A percentile compares a stretch with the other conserved stretches of the same genome.
These are phyloP conservation scores for Dactylorhiza incarnata DNA, from an alignment of 106 monocot genomes.

Conservation along the genomic window DNA sequence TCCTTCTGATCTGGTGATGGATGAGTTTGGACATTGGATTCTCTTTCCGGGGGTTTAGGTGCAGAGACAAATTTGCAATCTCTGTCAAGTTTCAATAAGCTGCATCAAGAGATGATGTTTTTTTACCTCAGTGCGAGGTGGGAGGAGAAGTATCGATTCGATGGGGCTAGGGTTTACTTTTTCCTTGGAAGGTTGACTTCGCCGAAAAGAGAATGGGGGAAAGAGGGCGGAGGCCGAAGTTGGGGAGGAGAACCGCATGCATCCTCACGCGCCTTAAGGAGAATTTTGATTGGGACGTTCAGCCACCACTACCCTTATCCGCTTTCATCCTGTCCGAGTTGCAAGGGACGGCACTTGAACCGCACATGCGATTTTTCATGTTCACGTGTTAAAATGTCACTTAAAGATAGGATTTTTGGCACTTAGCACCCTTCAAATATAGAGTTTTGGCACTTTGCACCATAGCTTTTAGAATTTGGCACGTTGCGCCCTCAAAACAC, in stretches of 20 bases:
- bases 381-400: too few species aligned
- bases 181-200: background rate
- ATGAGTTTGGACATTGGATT: background rate
- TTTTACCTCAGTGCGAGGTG: constrained; percentile 23
- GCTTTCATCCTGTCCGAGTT: too few species aligned
- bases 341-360: too few species aligned
- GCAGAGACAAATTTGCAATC: constrained; percentile 38
- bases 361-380: too few species aligned
- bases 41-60: background rate
- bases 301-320: background rate
- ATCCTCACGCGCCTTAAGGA: background rate
- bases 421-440: too few species aligned
- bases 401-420: too few species aligned
- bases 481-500: too few species aligned
- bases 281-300: background rate
- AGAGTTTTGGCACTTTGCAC: too few species aligned
- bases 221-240: background rate
- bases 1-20: constrained; percentile 35
- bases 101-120: constrained; percentile 43
- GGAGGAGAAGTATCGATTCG: background rate
- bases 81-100: constrained; percentile 57
- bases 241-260: constrained; percentile 9
- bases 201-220: background rate
- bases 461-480: too few species aligned
- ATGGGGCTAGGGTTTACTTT: background rate